phyloP scores from a whole-genome alignment of 805 yeast genomes.

The Yamadazyma takamatsuzukensis region DNA sequence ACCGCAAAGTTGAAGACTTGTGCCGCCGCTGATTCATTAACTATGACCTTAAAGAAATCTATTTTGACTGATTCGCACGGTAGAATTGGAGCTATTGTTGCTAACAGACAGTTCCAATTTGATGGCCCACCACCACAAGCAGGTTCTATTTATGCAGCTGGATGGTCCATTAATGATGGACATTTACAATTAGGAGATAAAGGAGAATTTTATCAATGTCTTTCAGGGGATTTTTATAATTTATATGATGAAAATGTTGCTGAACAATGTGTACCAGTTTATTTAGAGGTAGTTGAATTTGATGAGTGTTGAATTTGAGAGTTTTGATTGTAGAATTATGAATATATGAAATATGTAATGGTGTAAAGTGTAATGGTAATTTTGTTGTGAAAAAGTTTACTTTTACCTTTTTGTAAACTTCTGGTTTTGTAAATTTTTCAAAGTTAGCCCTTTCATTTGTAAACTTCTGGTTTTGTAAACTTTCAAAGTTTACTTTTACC shows the following conservation, averaged over 20 bases:
- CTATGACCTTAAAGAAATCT: slow-evolving; percentile 50
- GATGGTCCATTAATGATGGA: slow-evolving; percentile 46
- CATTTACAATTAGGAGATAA: slow-evolving; percentile 58
- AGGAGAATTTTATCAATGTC: slow-evolving; percentile 68
- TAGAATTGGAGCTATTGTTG: slow-evolving; percentile 75
- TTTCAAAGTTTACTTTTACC: too few species aligned
- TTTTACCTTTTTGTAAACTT: too few species aligned
- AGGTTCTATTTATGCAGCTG: slow-evolving; percentile 61
- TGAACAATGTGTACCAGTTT: slow-evolving; percentile 35
- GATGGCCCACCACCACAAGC: slow-evolving; percentile 82
- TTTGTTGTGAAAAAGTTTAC: too few species aligned
- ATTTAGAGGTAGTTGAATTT: slow-evolving; percentile 31
- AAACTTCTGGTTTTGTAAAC: too few species aligned
- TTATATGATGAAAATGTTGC: slow-evolving; percentile 53
- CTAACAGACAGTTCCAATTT: slow-evolving; percentile 76
- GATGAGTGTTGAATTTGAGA: slow-evolving; percentile 11
- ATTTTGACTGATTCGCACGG: slow-evolving; percentile 56
- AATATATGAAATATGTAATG: too few species aligned
- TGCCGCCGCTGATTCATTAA: slow-evolving; percentile 46
- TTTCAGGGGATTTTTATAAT: slow-evolving; percentile 76
- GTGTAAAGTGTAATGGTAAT: too few species aligned
- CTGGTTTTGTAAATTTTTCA: too few species aligned
- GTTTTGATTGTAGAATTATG: too few species aligned
- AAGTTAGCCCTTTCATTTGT: too few species aligned
- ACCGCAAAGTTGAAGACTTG: slow-evolving; percentile 34